Evolutionary conservation across 257 asterid species (phyloP), one percentile per base, ranked within the genome.

Genomic region (Salvia splendens): DNA sequence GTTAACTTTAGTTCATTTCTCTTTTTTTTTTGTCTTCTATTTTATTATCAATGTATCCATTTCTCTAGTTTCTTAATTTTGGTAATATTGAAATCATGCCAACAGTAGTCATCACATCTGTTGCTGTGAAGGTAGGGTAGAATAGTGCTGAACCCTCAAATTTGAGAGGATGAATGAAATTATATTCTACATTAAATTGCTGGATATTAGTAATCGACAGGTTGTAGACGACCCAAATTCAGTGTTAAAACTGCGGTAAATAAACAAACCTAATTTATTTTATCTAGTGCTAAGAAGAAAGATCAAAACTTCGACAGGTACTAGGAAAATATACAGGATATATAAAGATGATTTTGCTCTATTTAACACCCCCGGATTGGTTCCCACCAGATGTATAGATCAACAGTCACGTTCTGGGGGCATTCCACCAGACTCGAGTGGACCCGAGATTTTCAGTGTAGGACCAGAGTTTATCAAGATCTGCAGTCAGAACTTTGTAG

Each of bases 401-500:
- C 8, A 57, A 83, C 78, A 91, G 75, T 93, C 88, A 2, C 97
- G 89, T 73, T 90, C 99, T 17, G 0, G 88, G 92, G 2, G 83
- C 93, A 69, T 82, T 88, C 59, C 91, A 86, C 0, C 87, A 46
- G 24, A 75, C 79, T 78, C 86, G 80, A 68, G 87, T 80, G 54
- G 96, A 82, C 55, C 88, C 88, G 28, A 94, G 89, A 68, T 84
- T 83, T 30, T 96, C 96, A 46, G 96, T 83, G 72, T 85, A 84
- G 1, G 96, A 87, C 96, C 95, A 86, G 45, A 84, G 82, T 68
- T 83, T 91, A 41, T 87, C 96, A 78, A 89, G 75, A 64, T 93
- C 97, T 0, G 84, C 70, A 5, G 89, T 84, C 73, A 74, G 75
- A 20, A 81, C 67, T 74, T 80, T 86, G 71, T 92, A 93, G 4